These are phyloP conservation scores for Beauveria sp. DNA, from an alignment of 2,329 filamentous ascomycete species.

Conservation along the genomic window DNA sequence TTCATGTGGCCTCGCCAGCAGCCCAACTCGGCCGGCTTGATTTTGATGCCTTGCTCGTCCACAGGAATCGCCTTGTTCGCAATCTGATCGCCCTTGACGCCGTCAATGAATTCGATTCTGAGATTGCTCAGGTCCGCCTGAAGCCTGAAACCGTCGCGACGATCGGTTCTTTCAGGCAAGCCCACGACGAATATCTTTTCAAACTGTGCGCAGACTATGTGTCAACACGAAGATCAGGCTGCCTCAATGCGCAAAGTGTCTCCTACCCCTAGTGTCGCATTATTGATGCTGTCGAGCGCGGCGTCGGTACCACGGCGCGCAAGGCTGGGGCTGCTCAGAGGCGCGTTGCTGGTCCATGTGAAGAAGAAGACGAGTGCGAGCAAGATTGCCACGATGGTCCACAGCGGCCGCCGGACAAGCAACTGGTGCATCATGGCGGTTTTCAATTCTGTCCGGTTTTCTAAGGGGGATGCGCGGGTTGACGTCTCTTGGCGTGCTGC, in stretches of 20 bases:
- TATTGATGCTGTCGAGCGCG: neutral
- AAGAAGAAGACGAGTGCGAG: neutral
- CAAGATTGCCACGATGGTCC: neutral
- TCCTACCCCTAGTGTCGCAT: neutral
- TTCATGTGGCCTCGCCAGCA: constrained; percentile 36
- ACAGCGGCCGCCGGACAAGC: neutral
- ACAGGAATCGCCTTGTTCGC: constrained; percentile 29
- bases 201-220: constrained; percentile 32
- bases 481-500: neutral
- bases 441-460: neutral
- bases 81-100: constrained; percentile 31
- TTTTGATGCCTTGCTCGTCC: constrained; percentile 24
- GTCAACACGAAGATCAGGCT: too few relatives aligned
- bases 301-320: neutral
- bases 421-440: neutral
- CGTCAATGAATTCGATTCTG: constrained; percentile 38
- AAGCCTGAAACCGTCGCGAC: constrained; percentile 41
- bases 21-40: constrained; percentile 21
- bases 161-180: constrained; percentile 41
- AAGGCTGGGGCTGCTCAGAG: neutral
- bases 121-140: constrained; percentile 38
- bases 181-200: constrained; percentile 45
- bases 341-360: neutral
- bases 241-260: neutral
- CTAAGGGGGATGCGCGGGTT: neutral